These are phyloP conservation scores for Boechera retrofracta DNA, from an alignment of 345 rosid species.

Conservation along the genomic window DNA sequence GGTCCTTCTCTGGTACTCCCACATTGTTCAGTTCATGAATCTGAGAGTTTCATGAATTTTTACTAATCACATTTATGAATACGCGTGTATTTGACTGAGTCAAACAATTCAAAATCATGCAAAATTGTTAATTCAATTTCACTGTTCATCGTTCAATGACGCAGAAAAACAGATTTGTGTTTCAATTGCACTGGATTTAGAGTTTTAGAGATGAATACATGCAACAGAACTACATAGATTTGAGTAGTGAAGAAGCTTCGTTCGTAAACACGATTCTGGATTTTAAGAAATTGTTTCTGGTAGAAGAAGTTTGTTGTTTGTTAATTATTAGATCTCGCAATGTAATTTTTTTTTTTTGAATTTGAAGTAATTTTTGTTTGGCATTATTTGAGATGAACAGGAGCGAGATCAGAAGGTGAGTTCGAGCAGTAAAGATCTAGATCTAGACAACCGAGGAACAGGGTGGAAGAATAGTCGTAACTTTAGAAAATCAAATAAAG, in stretches of 20 bases:
- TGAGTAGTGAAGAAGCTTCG: conserved; percentile 1
- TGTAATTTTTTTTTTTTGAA: neutral
- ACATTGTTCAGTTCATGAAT: conserved; percentile 13
- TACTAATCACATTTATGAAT: neutral
- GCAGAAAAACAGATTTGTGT: neutral
- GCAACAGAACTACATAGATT: conserved; percentile 6
- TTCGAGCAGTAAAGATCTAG: conserved; percentile 72
- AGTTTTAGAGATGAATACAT: neutral
- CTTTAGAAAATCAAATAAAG: conserved; percentile 61
- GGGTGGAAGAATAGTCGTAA: conserved; percentile 58
- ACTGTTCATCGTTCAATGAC: conserved; percentile 24
- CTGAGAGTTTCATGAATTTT: neutral
- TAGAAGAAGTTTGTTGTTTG: neutral
- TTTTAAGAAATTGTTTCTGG: no score
- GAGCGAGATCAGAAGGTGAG: conserved; percentile 59
- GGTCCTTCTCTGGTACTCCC: conserved; percentile 66
- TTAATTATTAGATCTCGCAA: conserved; percentile 24
- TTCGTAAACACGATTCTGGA: no score
- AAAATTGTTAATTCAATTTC: neutral
- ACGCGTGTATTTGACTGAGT: conserved; percentile 26
- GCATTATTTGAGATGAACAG: conserved; percentile 59
- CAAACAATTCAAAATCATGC: conserved; percentile 38
- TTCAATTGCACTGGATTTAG: conserved; percentile 5
- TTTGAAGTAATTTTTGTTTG: neutral
- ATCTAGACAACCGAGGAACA: conserved; percentile 66